A percentile compares a stretch with the other conserved stretches of the same genome.
phyloP scores from a whole-genome alignment of 371 early-diverging fungal species.

The Saksenaea vasiformis region DNA sequence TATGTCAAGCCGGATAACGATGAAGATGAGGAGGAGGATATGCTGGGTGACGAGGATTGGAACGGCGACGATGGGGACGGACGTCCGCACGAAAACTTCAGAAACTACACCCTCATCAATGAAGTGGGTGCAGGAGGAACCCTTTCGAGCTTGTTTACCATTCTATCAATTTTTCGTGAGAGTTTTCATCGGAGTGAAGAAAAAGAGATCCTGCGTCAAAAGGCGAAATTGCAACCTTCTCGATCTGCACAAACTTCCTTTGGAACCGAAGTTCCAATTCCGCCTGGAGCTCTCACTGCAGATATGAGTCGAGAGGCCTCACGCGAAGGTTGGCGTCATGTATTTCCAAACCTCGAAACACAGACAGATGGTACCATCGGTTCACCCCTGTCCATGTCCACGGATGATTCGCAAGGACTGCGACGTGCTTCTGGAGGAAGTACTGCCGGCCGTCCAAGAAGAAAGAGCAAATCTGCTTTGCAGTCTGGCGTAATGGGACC shows the following conservation, averaged over 20 bases:
- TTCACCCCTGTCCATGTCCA: not conserved
- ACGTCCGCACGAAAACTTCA: slow-evolving; percentile 33
- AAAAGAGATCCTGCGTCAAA: slow-evolving; percentile 44
- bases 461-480: not conserved
- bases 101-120: slow-evolving; percentile 78
- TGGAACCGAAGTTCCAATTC: slow-evolving; percentile 5
- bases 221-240: slow-evolving; percentile 1
- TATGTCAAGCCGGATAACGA: slow-evolving; percentile 58
- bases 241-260: slow-evolving; percentile 8
- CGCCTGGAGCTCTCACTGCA: slow-evolving; percentile 7
- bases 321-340: slow-evolving; percentile 43
- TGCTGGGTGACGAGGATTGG: slow-evolving; percentile 16
- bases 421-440: not conserved
- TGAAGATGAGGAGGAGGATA: slow-evolving; percentile 19
- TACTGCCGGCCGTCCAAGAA: not conserved
- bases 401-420: not conserved
- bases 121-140: slow-evolving; percentile 91
- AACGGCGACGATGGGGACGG: slow-evolving; percentile 31
- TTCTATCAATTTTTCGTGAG: slow-evolving; percentile 90
- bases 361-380: slow-evolving; percentile 5
- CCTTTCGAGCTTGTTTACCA: slow-evolving; percentile 89
- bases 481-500: not conserved
- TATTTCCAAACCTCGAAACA: slow-evolving; percentile 46
- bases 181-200: slow-evolving; percentile 64
- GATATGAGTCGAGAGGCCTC: slow-evolving; percentile 31